Percentiles rank a stretch among this genome's conserved stretches.
phyloP scores from a whole-genome alignment of 2,329 filamentous ascomycete species.

The Diaporthe amygdali region DNA sequence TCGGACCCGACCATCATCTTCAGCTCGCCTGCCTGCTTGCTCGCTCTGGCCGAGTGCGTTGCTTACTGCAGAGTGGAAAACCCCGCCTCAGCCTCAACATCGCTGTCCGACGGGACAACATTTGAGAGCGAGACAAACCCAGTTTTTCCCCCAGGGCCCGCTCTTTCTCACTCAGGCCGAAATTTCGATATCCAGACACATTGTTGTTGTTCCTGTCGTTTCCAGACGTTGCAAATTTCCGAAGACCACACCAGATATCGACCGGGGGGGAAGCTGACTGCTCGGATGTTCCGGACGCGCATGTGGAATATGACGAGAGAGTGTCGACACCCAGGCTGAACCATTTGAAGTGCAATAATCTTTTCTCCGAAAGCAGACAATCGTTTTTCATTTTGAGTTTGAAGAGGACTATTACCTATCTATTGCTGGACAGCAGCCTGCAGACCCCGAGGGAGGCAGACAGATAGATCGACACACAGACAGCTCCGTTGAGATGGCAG shows the following conservation, averaged over 20 bases:
- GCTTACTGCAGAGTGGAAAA: neutral
- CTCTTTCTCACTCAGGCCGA: neutral
- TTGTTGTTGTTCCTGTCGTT: neutral
- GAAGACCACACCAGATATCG: neutral
- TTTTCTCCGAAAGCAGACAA: neutral
- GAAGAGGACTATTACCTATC: neutral
- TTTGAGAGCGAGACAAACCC: neutral
- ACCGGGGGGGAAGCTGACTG: neutral
- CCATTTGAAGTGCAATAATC: neutral
- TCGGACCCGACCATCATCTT: neutral
- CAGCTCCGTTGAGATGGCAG: conserved; percentile 14
- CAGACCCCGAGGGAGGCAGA: neutral
- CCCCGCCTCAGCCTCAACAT: conserved; percentile 4
- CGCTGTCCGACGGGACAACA: neutral
- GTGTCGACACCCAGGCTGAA: conserved; percentile 1
- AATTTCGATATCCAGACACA: neutral
- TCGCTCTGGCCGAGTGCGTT: neutral
- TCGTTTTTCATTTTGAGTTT: neutral
- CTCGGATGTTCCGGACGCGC: neutral
- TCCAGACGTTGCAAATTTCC: neutral
- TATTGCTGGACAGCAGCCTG: neutral
- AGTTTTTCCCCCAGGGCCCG: neutral
- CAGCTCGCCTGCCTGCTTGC: too few relatives aligned
- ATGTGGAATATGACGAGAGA: conserved; percentile 13
- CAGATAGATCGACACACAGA: too few relatives aligned